phyloP scores from a whole-genome alignment of 495 filamentous ascomycete species.

The Pseudevernia furfuracea region DNA sequence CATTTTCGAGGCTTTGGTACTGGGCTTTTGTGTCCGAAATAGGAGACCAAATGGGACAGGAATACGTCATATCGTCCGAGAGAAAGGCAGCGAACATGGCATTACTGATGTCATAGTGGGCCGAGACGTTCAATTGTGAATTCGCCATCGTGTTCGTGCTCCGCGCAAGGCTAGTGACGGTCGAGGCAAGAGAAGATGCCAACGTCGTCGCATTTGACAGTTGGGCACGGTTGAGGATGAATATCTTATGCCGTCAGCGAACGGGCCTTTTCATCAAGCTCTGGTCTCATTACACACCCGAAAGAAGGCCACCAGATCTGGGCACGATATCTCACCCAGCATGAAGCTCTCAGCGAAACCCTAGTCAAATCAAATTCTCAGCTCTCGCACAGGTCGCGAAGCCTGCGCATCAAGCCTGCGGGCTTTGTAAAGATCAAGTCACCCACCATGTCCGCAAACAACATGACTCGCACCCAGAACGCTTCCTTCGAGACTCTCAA shows the following conservation, averaged over 20 bases:
- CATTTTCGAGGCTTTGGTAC: constrained; percentile 51
- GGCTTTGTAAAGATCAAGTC: neutral
- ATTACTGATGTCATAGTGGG: constrained; percentile 73
- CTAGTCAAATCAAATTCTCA: constrained; percentile 15
- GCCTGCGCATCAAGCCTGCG: neutral
- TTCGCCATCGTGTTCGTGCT: constrained; percentile 58
- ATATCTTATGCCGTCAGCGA: constrained; percentile 40
- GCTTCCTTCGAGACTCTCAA: constrained; percentile 50
- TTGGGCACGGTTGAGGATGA: constrained; percentile 53
- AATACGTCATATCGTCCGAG: constrained; percentile 69
- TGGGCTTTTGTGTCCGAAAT: constrained; percentile 28
- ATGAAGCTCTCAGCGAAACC: constrained; percentile 69
- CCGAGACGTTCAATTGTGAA: constrained; percentile 54
- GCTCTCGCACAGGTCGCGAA: constrained; percentile 1
- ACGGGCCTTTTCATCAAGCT: constrained; percentile 5
- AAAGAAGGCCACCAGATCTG: constrained; percentile 57
- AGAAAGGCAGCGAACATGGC: constrained; percentile 66
- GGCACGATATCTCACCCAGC: constrained; percentile 57
- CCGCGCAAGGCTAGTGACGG: constrained; percentile 45
- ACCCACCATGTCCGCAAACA: constrained; percentile 57
- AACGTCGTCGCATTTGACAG: constrained; percentile 51
- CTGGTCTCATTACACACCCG: constrained; percentile 34
- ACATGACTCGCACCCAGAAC: constrained; percentile 57
- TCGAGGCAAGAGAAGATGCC: constrained; percentile 48
- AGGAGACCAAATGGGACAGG: constrained; percentile 59